Evolutionary conservation across 768 basidiomycete genomes (phyloP).

Genomic region (Boletus insuetus): DNA sequence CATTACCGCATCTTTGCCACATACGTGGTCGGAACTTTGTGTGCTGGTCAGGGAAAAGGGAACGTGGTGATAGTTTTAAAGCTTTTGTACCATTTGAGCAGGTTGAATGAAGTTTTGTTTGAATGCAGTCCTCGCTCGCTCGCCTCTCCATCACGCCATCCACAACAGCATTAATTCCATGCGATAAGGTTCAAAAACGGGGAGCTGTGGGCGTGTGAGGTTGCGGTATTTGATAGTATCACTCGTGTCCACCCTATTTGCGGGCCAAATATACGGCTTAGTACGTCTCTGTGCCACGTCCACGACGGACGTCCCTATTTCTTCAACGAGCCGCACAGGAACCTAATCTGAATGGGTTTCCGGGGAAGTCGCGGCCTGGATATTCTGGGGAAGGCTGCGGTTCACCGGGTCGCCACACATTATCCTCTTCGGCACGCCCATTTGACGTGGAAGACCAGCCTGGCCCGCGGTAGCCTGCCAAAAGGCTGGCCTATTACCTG

Average conservation of each 20-base stretch:
- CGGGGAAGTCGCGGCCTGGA: conserved; percentile 11
- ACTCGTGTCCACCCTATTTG: conserved; percentile 22
- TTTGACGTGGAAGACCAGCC: conserved; percentile 18
- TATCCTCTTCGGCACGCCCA: conserved; percentile 16
- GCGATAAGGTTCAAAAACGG: conserved; percentile 12
- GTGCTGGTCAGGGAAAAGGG: conserved; percentile 20
- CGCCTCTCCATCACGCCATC: conserved; percentile 1
- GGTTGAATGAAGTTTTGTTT: conserved; percentile 6
- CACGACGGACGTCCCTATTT: conserved; percentile 8
- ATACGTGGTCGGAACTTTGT: conserved; percentile 12
- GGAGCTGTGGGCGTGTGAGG: conserved; percentile 10
- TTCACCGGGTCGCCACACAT: conserved; percentile 12
- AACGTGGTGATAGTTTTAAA: conserved; percentile 12
- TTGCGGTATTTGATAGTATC: not conserved
- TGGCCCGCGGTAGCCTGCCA: conserved; percentile 12
- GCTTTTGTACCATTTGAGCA: conserved; percentile 10
- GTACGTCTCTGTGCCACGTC: conserved; percentile 25
- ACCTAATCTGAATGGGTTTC: conserved; percentile 8
- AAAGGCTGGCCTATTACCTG: conserved; percentile 20
- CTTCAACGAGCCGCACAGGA: conserved; percentile 10
- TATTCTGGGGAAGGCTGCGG: conserved; percentile 10
- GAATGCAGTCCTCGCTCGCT: conserved; percentile 7
- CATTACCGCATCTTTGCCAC: conserved; percentile 24
- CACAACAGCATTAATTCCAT: not conserved
- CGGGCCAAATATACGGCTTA: conserved; percentile 5